phyloP scores from a whole-genome alignment of 345 rosid genomes.

The Eutrema heterophyllum region DNA sequence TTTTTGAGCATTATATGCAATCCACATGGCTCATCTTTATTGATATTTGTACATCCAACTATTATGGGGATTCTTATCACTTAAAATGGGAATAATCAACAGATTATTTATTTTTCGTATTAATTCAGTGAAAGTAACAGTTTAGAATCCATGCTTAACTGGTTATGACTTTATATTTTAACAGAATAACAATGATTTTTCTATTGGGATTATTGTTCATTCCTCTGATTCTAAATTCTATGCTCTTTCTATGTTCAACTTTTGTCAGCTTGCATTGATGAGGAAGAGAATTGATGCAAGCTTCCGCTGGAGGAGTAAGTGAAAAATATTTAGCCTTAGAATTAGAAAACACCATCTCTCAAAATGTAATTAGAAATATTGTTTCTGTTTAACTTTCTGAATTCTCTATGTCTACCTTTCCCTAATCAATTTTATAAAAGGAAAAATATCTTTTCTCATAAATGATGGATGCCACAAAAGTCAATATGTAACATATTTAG shows the following conservation, averaged over 20 bases:
- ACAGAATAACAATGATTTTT: not conserved
- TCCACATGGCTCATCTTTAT: not conserved
- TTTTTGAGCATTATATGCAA: not conserved
- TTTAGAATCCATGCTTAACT: not conserved
- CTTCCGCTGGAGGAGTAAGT: not conserved
- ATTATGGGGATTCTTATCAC: not conserved
- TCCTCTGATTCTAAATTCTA: not conserved
- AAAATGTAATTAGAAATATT: not conserved
- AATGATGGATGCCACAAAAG: too few species aligned
- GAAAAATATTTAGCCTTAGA: not conserved
- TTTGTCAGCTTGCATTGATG: slow-evolving; percentile 22
- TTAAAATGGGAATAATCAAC: not conserved
- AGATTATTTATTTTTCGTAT: not conserved
- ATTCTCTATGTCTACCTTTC: not conserved
- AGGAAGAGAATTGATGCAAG: slow-evolving; percentile 17
- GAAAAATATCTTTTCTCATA: too few species aligned
- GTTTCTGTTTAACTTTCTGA: not conserved
- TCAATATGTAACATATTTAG: too few species aligned
- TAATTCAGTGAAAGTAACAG: not conserved
- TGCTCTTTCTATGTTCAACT: not conserved
- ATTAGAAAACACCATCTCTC: not conserved
- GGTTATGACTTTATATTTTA: not conserved
- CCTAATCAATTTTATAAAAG: not conserved
- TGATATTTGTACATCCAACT: not conserved
- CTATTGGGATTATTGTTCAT: not conserved